Evolutionary conservation across 352 stramenopile genomes (phyloP), one percentile per base, ranked within the genome.

Genomic region (Globisporangium nagaii): DNA sequence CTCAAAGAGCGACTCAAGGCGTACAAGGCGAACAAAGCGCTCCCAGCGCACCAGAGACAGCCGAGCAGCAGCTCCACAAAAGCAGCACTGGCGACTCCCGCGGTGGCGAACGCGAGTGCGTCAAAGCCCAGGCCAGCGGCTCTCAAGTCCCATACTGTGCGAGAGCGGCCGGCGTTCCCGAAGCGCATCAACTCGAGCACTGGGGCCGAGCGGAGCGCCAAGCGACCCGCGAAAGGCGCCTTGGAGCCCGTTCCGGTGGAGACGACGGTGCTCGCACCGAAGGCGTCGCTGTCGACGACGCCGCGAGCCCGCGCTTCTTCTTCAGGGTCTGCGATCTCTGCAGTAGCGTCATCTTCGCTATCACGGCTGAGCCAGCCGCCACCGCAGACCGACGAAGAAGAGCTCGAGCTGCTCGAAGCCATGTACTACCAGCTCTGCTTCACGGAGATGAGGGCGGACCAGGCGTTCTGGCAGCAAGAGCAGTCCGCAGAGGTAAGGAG

Each of bases 401-500:
- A 86, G 41, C 53, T 81, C 2, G 73, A 84, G 49, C 35, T 80
- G 17, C 56, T 88, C 4, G 63, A 84, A 32, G 66, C 61, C 4
- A 31, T 86, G 15, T 80, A 84, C 31, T 65, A 70, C 34, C 75
- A 86, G 47, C 56, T 88, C 5, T 76, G 71, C 32, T 73, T 84
- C 10, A 55, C 62, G 1, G 71, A 86, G 56, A 68, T 65, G 19
- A 68, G 68, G 46, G 60, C 68, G 2, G 42, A 61, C 1, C 60
- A 71, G 13, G 58, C 65, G 6, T 84, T 86, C 41, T 52, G 41
- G 6, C 58, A 42, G 1, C 78, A 88, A 64, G 71, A 88, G 40
- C 56, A 80, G 22, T 47, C 45, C 1, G 66, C 73, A 17, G 60
- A 85, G 75, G 77, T 82, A 19, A 25, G 24, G n/a, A n/a, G n/a